Evolutionary conservation across 208 protist genomes (phyloP).

Genomic region (Histomonas meleagridis): DNA sequence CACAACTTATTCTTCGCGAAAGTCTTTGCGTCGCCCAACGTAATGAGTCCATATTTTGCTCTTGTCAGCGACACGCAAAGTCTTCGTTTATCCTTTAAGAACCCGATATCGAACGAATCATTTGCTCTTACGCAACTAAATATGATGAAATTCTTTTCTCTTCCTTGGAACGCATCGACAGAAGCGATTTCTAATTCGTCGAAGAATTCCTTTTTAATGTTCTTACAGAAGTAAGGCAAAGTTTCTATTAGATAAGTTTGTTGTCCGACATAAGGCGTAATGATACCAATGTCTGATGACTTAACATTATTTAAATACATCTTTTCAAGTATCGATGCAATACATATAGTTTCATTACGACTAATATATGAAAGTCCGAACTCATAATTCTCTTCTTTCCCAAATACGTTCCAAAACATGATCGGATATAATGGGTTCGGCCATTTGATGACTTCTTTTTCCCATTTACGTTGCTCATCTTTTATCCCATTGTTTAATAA

Average conservation of each 20-base stretch:
- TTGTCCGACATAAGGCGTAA: slow-evolving; percentile 12
- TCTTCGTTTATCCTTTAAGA: slow-evolving; percentile 67
- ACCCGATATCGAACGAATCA: slow-evolving; percentile 56
- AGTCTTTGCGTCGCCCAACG: slow-evolving; percentile 45
- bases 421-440: not conserved
- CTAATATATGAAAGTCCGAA: not conserved
- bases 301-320: not conserved
- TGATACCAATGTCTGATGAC: not conserved
- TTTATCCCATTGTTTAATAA: not conserved
- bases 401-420: not conserved
- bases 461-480: not conserved
- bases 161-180: slow-evolving; percentile 51
- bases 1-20: slow-evolving; percentile 37
- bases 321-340: not conserved
- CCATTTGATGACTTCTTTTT: not conserved
- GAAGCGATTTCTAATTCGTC: slow-evolving; percentile 39
- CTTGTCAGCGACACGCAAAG: slow-evolving; percentile 77
- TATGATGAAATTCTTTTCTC: slow-evolving; percentile 51
- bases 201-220: not conserved
- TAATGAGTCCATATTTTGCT: slow-evolving; percentile 43
- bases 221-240: not conserved
- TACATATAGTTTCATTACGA: not conserved
- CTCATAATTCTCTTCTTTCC: not conserved
- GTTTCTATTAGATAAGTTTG: not conserved
- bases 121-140: slow-evolving; percentile 42